Base-by-base conservation (phyloP, 139 green algal genomes). In the Coelastrella sp. region DNA sequence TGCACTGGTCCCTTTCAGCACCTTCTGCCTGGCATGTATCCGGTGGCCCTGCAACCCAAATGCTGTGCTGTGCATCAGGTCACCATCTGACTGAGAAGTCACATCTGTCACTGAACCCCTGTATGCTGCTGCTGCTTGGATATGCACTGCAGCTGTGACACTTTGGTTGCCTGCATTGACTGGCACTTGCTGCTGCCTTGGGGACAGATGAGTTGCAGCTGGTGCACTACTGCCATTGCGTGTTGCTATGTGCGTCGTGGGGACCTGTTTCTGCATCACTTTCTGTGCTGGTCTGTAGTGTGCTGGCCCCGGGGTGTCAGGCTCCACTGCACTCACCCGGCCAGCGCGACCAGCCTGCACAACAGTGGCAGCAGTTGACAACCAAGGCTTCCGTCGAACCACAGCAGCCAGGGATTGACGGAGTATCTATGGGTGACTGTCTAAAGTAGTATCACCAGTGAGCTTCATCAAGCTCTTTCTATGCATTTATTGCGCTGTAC, bases 281-380 rank as follows among this genome's bases (percentile, higher is more conserved):
- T 49, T 75, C 27, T 11, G 70, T 27, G 65, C 25, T 27, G 68
- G 84, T 61, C 20, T 63, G 35, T 81, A 88, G 49, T 81, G 84
- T 19, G 49, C 68, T 58, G 84, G 84, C 1, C 84, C 84, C n/a
- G 84, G 84, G 15, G 9, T 10, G n/a, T 68, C 68, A 25, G 66
- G 7, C 22, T 58, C 19, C 68, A 8, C 10, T 4, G 24, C 68
- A 35, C 60, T 7, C 7, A 81, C 66, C 8, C 84, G 61, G 6
- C 84, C 84, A 20, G 24, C 68, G 15, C 68, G 84, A 11, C 19
- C 35, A 17, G 82, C 82, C 82, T 87, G 82, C 27, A 59, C 24
- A 60, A 8, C 68, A 76, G 15, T 27, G 68, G 68, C 63, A 76
- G 17, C 10, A 17, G 24, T 15, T 27, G 7, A 76, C 8, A 6